Percentiles rank a stretch among this genome's conserved stretches.
These are phyloP conservation scores for Aureobasidium zeae DNA, from an alignment of 2,329 filamentous ascomycete species.

Conservation along the genomic window DNA sequence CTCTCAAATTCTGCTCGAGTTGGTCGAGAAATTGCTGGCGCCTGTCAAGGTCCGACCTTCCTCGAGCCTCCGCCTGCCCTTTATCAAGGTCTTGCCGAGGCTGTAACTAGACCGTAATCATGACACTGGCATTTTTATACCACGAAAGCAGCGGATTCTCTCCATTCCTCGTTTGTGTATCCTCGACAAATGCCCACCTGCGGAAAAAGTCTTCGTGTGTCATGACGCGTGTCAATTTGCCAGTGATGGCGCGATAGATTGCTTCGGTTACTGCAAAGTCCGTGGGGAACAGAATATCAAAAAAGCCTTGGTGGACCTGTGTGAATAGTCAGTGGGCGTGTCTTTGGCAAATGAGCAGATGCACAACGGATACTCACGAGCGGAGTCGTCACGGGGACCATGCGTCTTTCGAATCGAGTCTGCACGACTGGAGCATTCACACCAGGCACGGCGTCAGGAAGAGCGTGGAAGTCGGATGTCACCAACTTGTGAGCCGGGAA, in stretches of 20 bases:
- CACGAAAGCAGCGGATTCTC: constrained; percentile 88
- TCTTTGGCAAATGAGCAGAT: background rate
- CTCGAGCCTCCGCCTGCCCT: too few relatives aligned
- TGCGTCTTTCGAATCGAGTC: constrained; percentile 78
- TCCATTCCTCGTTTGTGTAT: constrained; percentile 78
- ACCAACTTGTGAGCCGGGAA: constrained; percentile 87
- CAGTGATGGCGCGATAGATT: constrained; percentile 86
- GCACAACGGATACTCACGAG: constrained; percentile 52
- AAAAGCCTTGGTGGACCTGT: constrained; percentile 94
- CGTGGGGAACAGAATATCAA: constrained; percentile 97
- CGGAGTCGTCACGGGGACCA: constrained; percentile 81
- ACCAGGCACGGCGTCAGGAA: constrained; percentile 74
- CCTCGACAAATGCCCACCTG: constrained; percentile 81
- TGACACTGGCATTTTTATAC: constrained; percentile 79
- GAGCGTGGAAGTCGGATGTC: constrained; percentile 78
- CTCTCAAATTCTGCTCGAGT: too few relatives aligned
- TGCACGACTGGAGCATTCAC: constrained; percentile 93
- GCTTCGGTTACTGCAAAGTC: constrained; percentile 86
- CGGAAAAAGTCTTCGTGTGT: constrained; percentile 86
- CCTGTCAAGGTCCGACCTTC: too few relatives aligned
- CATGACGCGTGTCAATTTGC: constrained; percentile 76
- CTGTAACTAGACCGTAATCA: constrained; percentile 15
- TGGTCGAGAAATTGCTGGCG: too few relatives aligned
- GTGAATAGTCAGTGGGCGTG: background rate
- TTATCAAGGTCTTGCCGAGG: too few relatives aligned